These are phyloP conservation scores for Suillus subaureus DNA, from an alignment of 768 basidiomycete species.

Conservation along the genomic window DNA sequence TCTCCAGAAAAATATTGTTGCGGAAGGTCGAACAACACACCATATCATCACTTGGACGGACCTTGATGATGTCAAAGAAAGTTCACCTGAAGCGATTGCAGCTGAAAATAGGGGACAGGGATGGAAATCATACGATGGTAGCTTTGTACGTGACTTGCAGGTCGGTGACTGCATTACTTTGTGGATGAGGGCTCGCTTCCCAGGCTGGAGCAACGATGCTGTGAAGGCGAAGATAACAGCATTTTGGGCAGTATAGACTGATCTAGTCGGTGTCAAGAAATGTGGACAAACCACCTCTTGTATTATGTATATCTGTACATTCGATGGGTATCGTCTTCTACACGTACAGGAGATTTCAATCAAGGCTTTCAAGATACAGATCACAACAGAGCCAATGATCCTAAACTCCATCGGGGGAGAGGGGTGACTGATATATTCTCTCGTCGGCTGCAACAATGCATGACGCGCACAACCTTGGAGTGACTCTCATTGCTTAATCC, in stretches of 20 bases:
- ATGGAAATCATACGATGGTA: conserved; percentile 12
- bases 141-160: conserved; percentile 5
- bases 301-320: not conserved
- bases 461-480: not conserved
- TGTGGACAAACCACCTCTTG: not conserved
- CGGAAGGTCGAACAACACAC: not conserved
- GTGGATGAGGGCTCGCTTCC: conserved; percentile 13
- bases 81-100: conserved; percentile 4
- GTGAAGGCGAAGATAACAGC: not conserved
- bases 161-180: conserved; percentile 13
- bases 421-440: not conserved
- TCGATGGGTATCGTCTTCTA: not conserved
- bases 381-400: not conserved
- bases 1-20: conserved; percentile 10
- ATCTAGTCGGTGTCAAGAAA: not conserved
- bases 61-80: conserved; percentile 5
- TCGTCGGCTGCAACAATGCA: not conserved
- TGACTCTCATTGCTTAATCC: conserved; percentile 27
- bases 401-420: not conserved
- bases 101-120: conserved; percentile 5
- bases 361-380: not conserved
- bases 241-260: conserved; percentile 1
- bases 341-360: not conserved
- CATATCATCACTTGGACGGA: conserved; percentile 9
- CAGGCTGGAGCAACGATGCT: not conserved